These are phyloP conservation scores for Agrocybe praecox DNA, from an alignment of 768 basidiomycete genomes.

Conservation along the genomic window DNA sequence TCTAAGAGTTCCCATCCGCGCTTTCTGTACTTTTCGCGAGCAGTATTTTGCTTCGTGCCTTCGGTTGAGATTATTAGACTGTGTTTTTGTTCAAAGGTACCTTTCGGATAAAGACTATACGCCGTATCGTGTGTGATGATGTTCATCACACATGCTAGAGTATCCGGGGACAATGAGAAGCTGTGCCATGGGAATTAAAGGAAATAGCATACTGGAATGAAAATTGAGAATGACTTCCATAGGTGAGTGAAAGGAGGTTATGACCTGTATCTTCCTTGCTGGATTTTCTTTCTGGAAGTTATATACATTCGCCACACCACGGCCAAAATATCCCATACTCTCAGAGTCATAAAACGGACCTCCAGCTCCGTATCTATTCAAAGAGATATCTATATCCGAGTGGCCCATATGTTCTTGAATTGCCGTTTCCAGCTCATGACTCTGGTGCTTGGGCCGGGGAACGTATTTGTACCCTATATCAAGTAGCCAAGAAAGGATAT, in stretches of 20 bases:
- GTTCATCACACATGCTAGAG: conserved; percentile 27
- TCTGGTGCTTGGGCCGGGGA: not conserved
- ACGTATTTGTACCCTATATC: conserved; percentile 24
- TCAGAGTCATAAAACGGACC: not conserved
- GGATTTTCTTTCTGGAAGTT: conserved; percentile 29
- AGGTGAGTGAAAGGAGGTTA: conserved; percentile 32
- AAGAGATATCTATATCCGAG: not conserved
- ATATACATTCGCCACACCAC: conserved; percentile 29
- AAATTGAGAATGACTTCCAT: conserved; percentile 44
- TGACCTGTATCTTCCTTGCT: conserved; percentile 40
- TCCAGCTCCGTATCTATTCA: not conserved
- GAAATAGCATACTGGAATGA: conserved; percentile 43
- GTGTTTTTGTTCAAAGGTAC: conserved; percentile 33
- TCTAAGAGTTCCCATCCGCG: conserved; percentile 36
- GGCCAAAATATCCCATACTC: conserved; percentile 19
- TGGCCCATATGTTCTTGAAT: not conserved
- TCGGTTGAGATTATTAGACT: not conserved
- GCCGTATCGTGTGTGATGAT: conserved; percentile 41
- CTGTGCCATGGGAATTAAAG: no score
- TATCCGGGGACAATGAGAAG: not conserved
- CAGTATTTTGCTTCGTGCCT: not conserved
- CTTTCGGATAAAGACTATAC: conserved; percentile 41
- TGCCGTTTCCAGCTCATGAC: not conserved
- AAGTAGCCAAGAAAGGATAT: conserved; percentile 37
- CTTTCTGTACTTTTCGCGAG: conserved; percentile 32